A percentile compares a stretch with the other conserved stretches of the same genome.
Evolutionary conservation across 257 asterid species (phyloP).

Genomic region (Penstemon davidsonii): DNA sequence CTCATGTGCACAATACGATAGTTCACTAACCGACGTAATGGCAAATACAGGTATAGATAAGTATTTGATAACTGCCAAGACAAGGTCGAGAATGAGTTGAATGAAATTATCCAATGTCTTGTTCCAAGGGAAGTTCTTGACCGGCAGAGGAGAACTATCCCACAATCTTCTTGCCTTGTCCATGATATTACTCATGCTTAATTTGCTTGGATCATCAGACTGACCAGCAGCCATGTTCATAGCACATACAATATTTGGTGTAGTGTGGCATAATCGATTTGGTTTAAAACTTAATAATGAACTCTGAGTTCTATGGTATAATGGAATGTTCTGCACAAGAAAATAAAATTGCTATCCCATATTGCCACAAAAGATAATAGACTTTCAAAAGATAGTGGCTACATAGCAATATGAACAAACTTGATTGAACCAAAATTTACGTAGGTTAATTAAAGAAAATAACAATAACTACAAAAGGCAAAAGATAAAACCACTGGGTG

Average conservation of each 20-base stretch:
- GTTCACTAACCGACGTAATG: conserved; percentile 70
- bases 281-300: conserved; percentile 40
- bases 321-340: conserved; percentile 43
- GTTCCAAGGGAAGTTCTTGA: conserved; percentile 87
- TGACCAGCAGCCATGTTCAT: conserved; percentile 68
- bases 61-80: conserved; percentile 56
- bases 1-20: conserved; percentile 96
- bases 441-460: background rate
- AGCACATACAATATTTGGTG: conserved; percentile 40
- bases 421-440: background rate
- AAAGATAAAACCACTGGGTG: background rate
- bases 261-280: conserved; percentile 28
- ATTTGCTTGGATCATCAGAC: conserved; percentile 52
- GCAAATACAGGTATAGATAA: conserved; percentile 60
- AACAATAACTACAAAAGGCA: background rate
- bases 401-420: background rate
- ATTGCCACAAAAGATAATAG: background rate
- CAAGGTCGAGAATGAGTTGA: conserved; percentile 69
- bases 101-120: conserved; percentile 62
- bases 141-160: conserved; percentile 72
- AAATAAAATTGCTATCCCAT: conserved; percentile 8
- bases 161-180: conserved; percentile 61
- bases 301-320: conserved; percentile 32
- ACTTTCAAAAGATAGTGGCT: background rate
- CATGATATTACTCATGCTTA: conserved; percentile 36